phyloP scores from a whole-genome alignment of 495 filamentous ascomycete genomes.

The Sphaerosporella brunnea region DNA sequence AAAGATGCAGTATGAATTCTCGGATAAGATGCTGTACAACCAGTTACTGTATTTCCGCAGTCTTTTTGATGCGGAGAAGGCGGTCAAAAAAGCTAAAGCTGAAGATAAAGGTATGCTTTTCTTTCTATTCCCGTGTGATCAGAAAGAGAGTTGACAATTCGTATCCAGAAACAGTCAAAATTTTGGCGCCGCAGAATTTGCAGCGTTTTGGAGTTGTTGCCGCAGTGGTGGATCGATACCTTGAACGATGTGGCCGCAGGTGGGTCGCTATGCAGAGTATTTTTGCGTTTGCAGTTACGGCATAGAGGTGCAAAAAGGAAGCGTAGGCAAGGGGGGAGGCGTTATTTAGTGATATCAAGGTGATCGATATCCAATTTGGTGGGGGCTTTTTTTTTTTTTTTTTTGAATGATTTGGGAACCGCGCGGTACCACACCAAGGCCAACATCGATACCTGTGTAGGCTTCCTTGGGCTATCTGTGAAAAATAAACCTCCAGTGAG shows the following conservation, averaged over 20 bases:
- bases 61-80: constrained; percentile 81
- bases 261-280: constrained; percentile 94
- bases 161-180: constrained; percentile 40
- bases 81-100: constrained; percentile 34
- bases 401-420: too few species aligned
- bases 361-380: too few species aligned
- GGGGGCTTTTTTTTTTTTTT: too few species aligned
- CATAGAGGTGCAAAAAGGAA: too few species aligned
- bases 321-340: too few species aligned
- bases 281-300: constrained; percentile 45
- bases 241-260: constrained; percentile 82
- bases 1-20: constrained; percentile 69
- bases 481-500: too few species aligned
- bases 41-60: constrained; percentile 76
- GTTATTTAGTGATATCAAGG: too few species aligned
- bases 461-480: too few species aligned
- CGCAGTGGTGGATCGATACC: constrained; percentile 63
- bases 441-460: too few species aligned
- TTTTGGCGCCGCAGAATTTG: constrained; percentile 64
- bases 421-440: too few species aligned
- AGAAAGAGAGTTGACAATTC: neutral
- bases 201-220: constrained; percentile 55
- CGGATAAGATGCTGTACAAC: constrained; percentile 83
- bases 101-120: constrained; percentile 26
- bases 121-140: neutral